Evolutionary conservation across 495 filamentous ascomycete genomes (phyloP), one percentile per base, ranked within the genome.

Genomic region (Oleoguttula mirabilis): DNA sequence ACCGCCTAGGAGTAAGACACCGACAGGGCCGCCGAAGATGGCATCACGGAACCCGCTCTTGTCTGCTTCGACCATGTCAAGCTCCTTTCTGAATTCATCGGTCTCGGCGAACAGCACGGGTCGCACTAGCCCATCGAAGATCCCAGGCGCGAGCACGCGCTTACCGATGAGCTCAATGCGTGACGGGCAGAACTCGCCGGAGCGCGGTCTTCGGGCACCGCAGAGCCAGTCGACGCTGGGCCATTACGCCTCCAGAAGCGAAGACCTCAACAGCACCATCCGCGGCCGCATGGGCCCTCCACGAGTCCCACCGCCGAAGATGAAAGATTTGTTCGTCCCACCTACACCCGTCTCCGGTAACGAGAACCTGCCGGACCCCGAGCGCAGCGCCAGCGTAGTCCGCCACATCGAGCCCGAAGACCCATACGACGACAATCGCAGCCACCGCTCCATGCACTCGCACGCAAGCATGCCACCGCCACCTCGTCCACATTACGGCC

Each of bases 391-490:
- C 11, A 85, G 81, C 49, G 74, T 84, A 21, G 82, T 94, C 6
- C 76, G 86, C 21, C 76, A 84, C 23, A 75, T 93, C 24, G 69
- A 69, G 47, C 84, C 84, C 0, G 87, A 95, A 52, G 87, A 95
- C 56, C 75, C 80, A 2, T 93, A 92, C 48, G 79, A 85, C 51
- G 86, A 92, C 66, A 69, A 54, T 65, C 65, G 43, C 66, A 65
- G 10, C 66, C 66, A 45, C 65, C 67, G 55, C 67, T 67, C 51
- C 43, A 63, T 66, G 53, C 68, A 68, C 50, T 60, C 65, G 11
- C n/a, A n/a, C n/a, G 68, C 72, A 7, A 17, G 1, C 21, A 47
- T 48, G 39, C n/a, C 34, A 61, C 62, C 31, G 61, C 69, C 55
- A 59, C 68, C 33, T 55, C 67, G 54, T 48, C 65, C 46, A 61